Conservation (phyloP, 164 flowering plant genomes). For the Stephania yunnanensis region DNA sequence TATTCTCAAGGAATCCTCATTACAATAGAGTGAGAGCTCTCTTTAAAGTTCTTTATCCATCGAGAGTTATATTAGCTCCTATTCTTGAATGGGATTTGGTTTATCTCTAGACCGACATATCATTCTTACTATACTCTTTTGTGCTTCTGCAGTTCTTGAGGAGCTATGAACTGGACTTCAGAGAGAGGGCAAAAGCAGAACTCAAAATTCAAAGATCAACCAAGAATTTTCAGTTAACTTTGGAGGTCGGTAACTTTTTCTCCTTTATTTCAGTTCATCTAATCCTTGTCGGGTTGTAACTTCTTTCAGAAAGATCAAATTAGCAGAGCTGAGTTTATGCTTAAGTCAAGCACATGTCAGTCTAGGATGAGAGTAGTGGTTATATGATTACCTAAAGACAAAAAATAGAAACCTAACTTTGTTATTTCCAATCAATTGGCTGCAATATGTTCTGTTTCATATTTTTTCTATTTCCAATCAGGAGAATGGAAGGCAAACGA, state of each 20-base stretch:
- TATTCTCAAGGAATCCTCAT: constrained; percentile 63
- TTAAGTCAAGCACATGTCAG: background rate
- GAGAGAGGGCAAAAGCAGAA: constrained; percentile 71
- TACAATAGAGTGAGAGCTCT: constrained; percentile 54
- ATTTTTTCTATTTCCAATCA: constrained; percentile 13
- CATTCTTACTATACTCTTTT: background rate
- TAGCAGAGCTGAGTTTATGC: too few relatives aligned
- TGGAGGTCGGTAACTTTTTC: constrained; percentile 50
- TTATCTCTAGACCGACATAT: background rate
- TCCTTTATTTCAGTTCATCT: background rate
- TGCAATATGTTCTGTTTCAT: background rate
- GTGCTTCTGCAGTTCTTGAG: constrained; percentile 38
- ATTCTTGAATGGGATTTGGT: background rate
- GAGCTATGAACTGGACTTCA: constrained; percentile 77
- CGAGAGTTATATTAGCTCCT: background rate
- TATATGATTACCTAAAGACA: background rate
- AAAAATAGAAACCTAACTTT: background rate
- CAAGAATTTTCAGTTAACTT: constrained; percentile 78
- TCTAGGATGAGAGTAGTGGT: background rate
- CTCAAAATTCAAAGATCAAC: constrained; percentile 66
- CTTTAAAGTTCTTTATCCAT: background rate
- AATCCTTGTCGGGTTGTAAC: background rate
- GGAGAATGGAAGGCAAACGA: constrained; percentile 71
- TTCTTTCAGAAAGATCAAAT: background rate
- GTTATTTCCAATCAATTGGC: background rate